Evolutionary conservation across 805 yeast species (phyloP).

Genomic region (Wickerhamomyces mucosus): DNA sequence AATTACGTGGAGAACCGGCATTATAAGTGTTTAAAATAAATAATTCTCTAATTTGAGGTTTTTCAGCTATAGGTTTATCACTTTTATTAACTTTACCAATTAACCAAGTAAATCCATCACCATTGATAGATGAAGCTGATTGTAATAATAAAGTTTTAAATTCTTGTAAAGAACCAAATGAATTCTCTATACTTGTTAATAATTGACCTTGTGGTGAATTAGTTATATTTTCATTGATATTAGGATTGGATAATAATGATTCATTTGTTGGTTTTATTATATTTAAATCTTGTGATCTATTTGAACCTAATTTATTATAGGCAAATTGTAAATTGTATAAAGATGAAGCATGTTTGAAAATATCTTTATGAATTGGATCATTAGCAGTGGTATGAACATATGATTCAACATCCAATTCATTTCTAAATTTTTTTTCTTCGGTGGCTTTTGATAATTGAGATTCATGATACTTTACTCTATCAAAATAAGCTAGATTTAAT

Average conservation of each 20-base stretch:
- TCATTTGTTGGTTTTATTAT: conserved; percentile 5
- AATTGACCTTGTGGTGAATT: conserved; percentile 11
- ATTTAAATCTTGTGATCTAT: conserved; percentile 9
- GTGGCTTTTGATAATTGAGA: conserved; percentile 29
- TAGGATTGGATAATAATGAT: conserved; percentile 39
- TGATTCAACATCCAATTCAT: conserved; percentile 15
- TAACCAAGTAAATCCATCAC: conserved; percentile 89
- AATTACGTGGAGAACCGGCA: conserved; percentile 73
- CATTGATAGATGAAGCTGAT: conserved; percentile 64
- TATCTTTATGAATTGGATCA: conserved; percentile 20
- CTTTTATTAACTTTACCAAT: conserved; percentile 39
- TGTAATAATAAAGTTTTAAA: conserved; percentile 61
- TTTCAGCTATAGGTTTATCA: conserved; percentile 21
- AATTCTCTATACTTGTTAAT: conserved; percentile 38
- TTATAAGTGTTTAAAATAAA: conserved; percentile 78
- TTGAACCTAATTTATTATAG: conserved; percentile 23
- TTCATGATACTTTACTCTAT: conserved; percentile 30
- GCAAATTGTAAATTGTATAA: conserved; percentile 29
- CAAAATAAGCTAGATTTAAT: conserved; percentile 41
- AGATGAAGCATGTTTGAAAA: conserved; percentile 31
- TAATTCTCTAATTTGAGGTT: conserved; percentile 25
- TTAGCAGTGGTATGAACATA: conserved; percentile 20
- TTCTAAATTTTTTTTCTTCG: conserved; percentile 17
- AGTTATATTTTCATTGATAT: conserved; percentile 24
- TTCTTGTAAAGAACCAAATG: conserved; percentile 68